Conservation (phyloP, 1,284 basidiomycete genomes). For the Cutaneotrichosporon spelunceum region DNA sequence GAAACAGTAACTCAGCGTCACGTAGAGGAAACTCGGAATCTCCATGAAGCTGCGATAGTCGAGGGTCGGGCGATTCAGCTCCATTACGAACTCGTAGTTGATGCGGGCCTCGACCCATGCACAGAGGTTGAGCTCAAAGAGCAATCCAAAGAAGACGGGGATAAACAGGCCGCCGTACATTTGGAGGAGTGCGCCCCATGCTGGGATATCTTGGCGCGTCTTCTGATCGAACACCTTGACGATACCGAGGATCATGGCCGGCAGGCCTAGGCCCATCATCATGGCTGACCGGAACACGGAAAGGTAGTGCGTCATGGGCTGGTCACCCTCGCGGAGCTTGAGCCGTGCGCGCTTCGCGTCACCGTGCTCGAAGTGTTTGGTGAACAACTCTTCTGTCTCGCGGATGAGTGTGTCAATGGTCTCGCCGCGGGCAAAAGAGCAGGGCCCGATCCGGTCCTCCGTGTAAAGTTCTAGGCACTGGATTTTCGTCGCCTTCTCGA, state of each 20-base stretch:
- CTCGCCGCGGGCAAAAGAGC: conserved; percentile 56
- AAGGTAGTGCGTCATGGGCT: conserved; percentile 67
- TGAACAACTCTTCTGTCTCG: conserved; percentile 70
- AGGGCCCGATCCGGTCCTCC: conserved; percentile 62
- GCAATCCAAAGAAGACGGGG: conserved; percentile 70
- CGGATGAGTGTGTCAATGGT: conserved; percentile 65
- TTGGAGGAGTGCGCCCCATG: conserved; percentile 70
- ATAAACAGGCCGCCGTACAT: conserved; percentile 75
- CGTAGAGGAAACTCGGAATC: conserved; percentile 74
- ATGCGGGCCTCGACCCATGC: conserved; percentile 74
- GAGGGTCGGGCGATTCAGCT: conserved; percentile 70
- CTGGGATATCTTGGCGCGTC: conserved; percentile 62
- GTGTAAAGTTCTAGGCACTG: conserved; percentile 66
- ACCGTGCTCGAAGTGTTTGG: conserved; percentile 72
- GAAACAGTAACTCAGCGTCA: conserved; percentile 74
- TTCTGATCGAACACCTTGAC: conserved; percentile 61
- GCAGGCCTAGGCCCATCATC: conserved; percentile 71
- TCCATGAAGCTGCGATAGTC: conserved; percentile 81
- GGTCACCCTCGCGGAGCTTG: conserved; percentile 61
- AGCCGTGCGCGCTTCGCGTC: conserved; percentile 74
- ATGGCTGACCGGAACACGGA: conserved; percentile 73
- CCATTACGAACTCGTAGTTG: conserved; percentile 92
- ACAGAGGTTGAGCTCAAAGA: conserved; percentile 76
- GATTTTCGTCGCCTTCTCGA: conserved; percentile 73
- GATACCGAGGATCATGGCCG: conserved; percentile 68